Percentiles rank a stretch among this genome's conserved stretches.
Evolutionary conservation across 1,139 yeast species (phyloP).

Genomic region (Kodamaea fungicola): DNA sequence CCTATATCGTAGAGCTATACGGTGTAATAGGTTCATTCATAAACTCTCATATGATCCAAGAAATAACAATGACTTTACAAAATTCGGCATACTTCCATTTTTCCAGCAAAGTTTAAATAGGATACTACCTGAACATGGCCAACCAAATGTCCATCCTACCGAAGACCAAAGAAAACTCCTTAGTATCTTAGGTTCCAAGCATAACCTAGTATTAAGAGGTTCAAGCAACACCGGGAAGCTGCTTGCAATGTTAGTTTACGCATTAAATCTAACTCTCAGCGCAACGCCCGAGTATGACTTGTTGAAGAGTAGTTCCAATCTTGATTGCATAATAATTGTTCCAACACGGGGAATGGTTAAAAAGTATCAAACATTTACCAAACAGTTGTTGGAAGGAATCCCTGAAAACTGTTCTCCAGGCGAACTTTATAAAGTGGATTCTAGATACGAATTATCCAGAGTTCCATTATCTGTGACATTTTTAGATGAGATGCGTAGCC

Average conservation of each 20-base stretch:
- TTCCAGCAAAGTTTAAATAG: constrained; percentile 23
- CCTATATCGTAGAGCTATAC: no score
- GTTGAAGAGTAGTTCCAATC: constrained; percentile 8
- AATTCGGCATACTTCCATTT: constrained; percentile 26
- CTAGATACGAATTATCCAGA: constrained; percentile 15
- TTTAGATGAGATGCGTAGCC: constrained; percentile 5
- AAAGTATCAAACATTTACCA: constrained; percentile 16
- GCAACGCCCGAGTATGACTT: constrained; percentile 19
- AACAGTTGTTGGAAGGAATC: constrained; percentile 14
- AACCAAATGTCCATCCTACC: constrained; percentile 21
- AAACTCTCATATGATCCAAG: constrained; percentile 15
- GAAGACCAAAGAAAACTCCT: constrained; percentile 22
- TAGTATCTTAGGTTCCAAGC: constrained; percentile 16
- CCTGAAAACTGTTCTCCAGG: constrained; percentile 26
- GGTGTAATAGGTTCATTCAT: not conserved
- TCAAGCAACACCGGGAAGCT: constrained; percentile 24
- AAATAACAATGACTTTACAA: constrained; percentile 17
- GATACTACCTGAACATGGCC: constrained; percentile 5
- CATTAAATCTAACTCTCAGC: constrained; percentile 20
- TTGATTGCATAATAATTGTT: constrained; percentile 24
- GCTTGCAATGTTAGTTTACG: constrained; percentile 20
- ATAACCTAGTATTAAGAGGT: constrained; percentile 19
- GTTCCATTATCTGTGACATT: constrained; percentile 22
- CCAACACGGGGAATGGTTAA: constrained; percentile 25
- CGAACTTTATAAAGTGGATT: constrained; percentile 8